Evolutionary conservation across 768 basidiomycete species (phyloP), one percentile per base, ranked within the genome.

Genomic region (Rubroboletus satanas): DNA sequence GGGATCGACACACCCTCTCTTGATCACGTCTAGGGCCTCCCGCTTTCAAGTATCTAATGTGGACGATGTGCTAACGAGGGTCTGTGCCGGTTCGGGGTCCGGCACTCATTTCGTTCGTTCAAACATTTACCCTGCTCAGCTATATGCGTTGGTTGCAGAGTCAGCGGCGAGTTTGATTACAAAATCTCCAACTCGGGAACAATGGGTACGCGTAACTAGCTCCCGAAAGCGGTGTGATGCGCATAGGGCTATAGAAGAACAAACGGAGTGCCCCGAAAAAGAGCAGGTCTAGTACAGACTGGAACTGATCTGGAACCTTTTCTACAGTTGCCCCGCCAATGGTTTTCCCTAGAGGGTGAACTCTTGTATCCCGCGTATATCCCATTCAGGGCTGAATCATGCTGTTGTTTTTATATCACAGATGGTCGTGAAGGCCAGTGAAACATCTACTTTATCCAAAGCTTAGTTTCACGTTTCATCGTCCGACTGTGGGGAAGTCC

Each of bases 11-110:
- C 74, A 83, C 48, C 82, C 84, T 5, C 75, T 93, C 36, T 71
- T 89, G 31, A 75, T 92, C 51, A 85, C 86, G 8, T 90, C 88
- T 0, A 84, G 79, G 1, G 70, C 77, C 1, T 79, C 82, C 57
- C 85, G 90, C n/a, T 90, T 88, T 9, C 90, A 93, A 64, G 73
- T 85, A 2, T 82, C 84, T 62, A 93, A 91, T 58, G 70, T 90
- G 17, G 81, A 86, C 11, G 87, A 91, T 52, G 87, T 84, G 58
- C 73, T 92, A 37, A 59, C 71, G 5, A 91, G 88, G 77, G 90
- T 83, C 41, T 17, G 52, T 45, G 18, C 43, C 17, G 18, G 4
- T 18, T 26, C 7, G 10, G 9, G 0, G 33, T 47, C 23, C n/a
- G 32, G 49, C 31, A 7, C 47, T 23, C 12, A 7, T 23, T 32